These are phyloP conservation scores for Phytopythium helicoides DNA, from an alignment of 352 stramenopile species.

Conservation along the genomic window DNA sequence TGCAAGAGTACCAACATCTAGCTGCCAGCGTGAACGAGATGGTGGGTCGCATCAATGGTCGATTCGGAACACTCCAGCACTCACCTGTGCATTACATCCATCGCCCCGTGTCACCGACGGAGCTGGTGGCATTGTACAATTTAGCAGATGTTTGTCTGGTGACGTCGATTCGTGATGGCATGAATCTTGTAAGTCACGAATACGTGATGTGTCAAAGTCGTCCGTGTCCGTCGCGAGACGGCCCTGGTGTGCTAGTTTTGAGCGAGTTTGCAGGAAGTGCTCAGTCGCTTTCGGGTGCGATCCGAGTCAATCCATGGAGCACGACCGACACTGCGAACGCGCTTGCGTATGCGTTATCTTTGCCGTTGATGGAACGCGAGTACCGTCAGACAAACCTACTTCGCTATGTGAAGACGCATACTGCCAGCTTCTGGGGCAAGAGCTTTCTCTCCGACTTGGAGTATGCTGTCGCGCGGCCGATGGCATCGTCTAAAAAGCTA, in stretches of 20 bases:
- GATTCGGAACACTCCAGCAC: slow-evolving; percentile 82
- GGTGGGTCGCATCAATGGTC: slow-evolving; percentile 87
- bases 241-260: slow-evolving; percentile 81
- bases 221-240: slow-evolving; percentile 51
- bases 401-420: slow-evolving; percentile 86
- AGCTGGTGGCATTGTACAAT: slow-evolving; percentile 89
- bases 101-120: slow-evolving; percentile 62
- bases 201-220: slow-evolving; percentile 86
- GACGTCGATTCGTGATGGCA: slow-evolving; percentile 86
- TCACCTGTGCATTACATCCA: slow-evolving; percentile 90
- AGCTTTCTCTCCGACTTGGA: slow-evolving; percentile 79
- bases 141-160: slow-evolving; percentile 89
- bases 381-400: slow-evolving; percentile 84
- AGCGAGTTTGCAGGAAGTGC: slow-evolving; percentile 88
- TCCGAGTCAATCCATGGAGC: slow-evolving; percentile 90
- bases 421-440: slow-evolving; percentile 81
- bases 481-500: slow-evolving; percentile 36
- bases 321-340: slow-evolving; percentile 73
- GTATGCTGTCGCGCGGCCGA: slow-evolving; percentile 34
- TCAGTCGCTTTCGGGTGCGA: slow-evolving; percentile 86
- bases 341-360: slow-evolving; percentile 65
- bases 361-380: slow-evolving; percentile 81
- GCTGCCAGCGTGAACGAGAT: slow-evolving; percentile 84
- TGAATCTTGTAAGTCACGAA: slow-evolving; percentile 91
- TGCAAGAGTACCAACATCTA: slow-evolving; percentile 85